Base-by-base conservation (phyloP, 306 rosid genomes). In the Cicer arietinum region DNA sequence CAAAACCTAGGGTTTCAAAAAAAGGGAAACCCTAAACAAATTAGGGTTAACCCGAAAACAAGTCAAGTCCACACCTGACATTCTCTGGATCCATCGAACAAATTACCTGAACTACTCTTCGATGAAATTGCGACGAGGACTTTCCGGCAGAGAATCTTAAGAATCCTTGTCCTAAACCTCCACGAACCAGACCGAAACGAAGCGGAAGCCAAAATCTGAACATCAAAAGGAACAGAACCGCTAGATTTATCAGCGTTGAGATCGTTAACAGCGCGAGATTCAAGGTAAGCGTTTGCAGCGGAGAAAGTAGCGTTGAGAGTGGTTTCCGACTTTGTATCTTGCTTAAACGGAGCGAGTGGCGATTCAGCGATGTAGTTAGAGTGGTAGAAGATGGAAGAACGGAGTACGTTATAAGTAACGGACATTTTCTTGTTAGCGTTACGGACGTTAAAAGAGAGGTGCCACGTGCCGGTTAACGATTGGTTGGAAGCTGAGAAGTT, bases 371-470 rank as follows among this genome's bases (percentile, higher is more conserved):
- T 75, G 81, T 20, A 57, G 45, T 17, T 45, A 0, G 25, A 0
- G 5, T 50, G 67, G 77, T 85, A 94, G 63, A 13, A 76, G 37
- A 92, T 1, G 5, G 71, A 41, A 48, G 92, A 40, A 2, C 6
- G 79, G 54, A 90, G 47, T 8, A 20, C 41, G 75, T 88, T 88
- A 66, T 89, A 94, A 3, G 80, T 58, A 51, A 91, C n/a, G 11
- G 78, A 17, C 87, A 94, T 78, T 83, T 91, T 94, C 86, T 84
- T 89, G 79, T 94, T 91, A 46, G 84, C 80, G 81, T 94, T 94
- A 48, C 67, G 81, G 71, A 84, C 90, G 41, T 65, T n/a, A 53
- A 90, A 83, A 0, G 88, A 59, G 13, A 82, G 62, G 53, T 78
- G 42, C 95, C 96, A 91, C 13, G 82, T 79, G 78, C 92, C 97